A percentile compares a stretch with the other conserved stretches of the same genome.
phyloP scores from a whole-genome alignment of 2,329 filamentous ascomycete genomes.

The Colletotrichum aenigma region DNA sequence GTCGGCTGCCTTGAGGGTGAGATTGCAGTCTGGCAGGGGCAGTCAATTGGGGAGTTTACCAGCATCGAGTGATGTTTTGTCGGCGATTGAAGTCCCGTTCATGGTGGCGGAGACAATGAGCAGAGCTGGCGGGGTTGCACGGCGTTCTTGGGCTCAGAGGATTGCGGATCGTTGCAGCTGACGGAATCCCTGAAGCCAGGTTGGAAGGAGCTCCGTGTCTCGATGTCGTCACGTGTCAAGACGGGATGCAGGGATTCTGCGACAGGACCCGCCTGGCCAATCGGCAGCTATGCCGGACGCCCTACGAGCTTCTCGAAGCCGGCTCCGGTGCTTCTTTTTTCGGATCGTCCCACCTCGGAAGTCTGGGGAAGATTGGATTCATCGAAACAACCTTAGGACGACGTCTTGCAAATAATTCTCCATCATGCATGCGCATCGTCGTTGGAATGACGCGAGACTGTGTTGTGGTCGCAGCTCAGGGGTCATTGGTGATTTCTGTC shows the following conservation, averaged over 20 bases:
- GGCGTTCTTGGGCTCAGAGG: background rate
- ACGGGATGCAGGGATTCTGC: background rate
- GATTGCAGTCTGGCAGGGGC: constrained; percentile 5
- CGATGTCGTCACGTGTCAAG: constrained; percentile 19
- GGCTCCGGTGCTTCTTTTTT: background rate
- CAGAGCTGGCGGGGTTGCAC: background rate
- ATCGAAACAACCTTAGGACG: background rate
- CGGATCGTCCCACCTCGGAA: constrained; percentile 13
- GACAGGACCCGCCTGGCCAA: background rate
- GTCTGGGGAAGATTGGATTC: constrained; percentile 7
- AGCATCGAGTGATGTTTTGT: constrained; percentile 46
- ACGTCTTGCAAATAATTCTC: background rate
- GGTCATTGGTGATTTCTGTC: background rate
- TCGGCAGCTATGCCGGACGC: background rate
- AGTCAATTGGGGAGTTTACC: constrained; percentile 34
- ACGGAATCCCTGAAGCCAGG: background rate
- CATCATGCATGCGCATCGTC: background rate
- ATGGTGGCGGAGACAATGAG: constrained; percentile 29
- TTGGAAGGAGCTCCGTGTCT: constrained; percentile 5
- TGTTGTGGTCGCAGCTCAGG: background rate
- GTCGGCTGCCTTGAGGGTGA: constrained; percentile 55
- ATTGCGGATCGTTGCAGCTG: background rate
- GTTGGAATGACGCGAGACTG: background rate
- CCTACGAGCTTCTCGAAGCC: constrained; percentile 2
- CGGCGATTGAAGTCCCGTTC: constrained; percentile 40